Evolutionary conservation across 2,329 filamentous ascomycete species (phyloP).

Genomic region (Fusarium guadeloupense): DNA sequence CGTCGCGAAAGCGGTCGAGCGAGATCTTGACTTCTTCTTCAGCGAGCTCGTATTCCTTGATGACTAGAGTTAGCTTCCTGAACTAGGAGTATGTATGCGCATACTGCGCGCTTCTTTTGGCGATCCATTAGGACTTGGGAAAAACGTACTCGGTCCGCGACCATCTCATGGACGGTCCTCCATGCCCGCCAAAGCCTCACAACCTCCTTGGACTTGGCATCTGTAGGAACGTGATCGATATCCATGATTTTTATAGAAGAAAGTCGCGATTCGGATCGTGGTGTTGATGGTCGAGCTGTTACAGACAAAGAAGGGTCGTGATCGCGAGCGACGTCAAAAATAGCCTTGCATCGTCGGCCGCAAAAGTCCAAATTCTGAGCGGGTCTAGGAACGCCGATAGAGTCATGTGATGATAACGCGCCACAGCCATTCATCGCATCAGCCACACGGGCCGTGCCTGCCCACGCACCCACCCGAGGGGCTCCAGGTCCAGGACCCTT

Average conservation of each 20-base stretch:
- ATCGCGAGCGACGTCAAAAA: slow-evolving; percentile 36
- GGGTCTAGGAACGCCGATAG: slow-evolving; percentile 25
- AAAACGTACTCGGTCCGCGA: slow-evolving; percentile 77
- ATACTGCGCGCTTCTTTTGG: neutral
- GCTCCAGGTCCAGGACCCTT: slow-evolving; percentile 3
- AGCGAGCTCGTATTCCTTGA: slow-evolving; percentile 88
- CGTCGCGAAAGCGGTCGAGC: slow-evolving; percentile 79
- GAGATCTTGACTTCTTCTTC: slow-evolving; percentile 90
- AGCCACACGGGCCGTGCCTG: slow-evolving; percentile 21
- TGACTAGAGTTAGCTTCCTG: slow-evolving; percentile 16
- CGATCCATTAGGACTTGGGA: slow-evolving; percentile 6
- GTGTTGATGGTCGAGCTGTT: slow-evolving; percentile 4
- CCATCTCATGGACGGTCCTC: slow-evolving; percentile 95
- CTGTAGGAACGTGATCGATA: slow-evolving; percentile 55
- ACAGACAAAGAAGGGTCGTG: slow-evolving; percentile 13
- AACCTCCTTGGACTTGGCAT: slow-evolving; percentile 62
- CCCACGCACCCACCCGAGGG: no score
- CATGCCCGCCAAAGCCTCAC: slow-evolving; percentile 91
- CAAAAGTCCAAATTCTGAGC: slow-evolving; percentile 36
- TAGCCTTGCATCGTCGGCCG: slow-evolving; percentile 42
- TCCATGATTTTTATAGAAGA: slow-evolving; percentile 46
- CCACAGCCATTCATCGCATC: slow-evolving; percentile 11
- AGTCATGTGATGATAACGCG: slow-evolving; percentile 37
- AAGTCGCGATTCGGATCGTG: slow-evolving; percentile 5
- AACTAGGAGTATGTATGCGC: neutral